Evolutionary conservation across 352 stramenopile species (phyloP), one percentile per base, ranked within the genome.

Genomic region (Phytophthora boehmeriae): DNA sequence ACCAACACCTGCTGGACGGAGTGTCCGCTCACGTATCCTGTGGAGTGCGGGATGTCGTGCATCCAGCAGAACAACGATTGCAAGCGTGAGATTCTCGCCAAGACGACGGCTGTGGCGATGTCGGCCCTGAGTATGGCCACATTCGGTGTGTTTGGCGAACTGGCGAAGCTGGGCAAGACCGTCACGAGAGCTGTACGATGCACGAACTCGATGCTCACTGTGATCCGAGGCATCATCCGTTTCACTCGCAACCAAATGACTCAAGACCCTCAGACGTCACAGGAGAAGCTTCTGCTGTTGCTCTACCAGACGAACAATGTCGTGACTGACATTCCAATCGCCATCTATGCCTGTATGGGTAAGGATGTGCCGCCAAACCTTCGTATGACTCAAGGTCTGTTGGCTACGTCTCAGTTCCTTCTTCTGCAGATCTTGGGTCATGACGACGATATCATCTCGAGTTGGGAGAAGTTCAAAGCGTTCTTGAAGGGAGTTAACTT

Each of bases 51-150:
- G 19, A 78, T 84, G 68, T 68, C 88, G 63, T 89, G 80, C 43
- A 71, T 89, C 30, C 79, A 71, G 14, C 76, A 89, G 50, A 84
- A 83, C 66, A 68, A 77, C 25, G 75, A 86, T 55, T 89, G 79
- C 34, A 57, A 42, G n/a, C 55, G 57, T n/a, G 64, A 80, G 56
- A 54, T 78, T 0, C 4, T 75, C 17, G 48, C 48, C 14, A 83
- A 86, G 49, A 44, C 70, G 5, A 60, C 47, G 0, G 47, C 65
- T 13, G 60, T 86, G 8, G 75, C 72, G 6, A 74, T 71, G 32
- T 65, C 57, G 0, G 47, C 66, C 1, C 42, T 86, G 25, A 80
- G 68, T 53, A 59, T 66, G 16, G 75, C 71, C 2, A 66, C 58
- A 2, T 56, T 71, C 13, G 76, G 75, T 28, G 65, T 83, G 6